Conservation (phyloP, 2,329 filamentous ascomycete species). For the Aspergillus fumigatiaffinis region DNA sequence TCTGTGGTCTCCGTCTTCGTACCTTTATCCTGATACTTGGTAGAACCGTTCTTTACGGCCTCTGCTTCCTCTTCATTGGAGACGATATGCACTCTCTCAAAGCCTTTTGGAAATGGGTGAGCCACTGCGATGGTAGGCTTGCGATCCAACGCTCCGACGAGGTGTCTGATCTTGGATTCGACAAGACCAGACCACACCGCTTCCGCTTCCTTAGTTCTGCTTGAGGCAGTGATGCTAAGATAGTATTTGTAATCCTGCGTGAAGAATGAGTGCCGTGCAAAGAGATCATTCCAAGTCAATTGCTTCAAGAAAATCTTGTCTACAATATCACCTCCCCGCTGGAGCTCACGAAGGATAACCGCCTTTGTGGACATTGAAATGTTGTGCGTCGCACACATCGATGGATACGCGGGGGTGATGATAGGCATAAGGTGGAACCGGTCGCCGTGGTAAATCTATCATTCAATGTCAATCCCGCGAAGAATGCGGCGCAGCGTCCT, state of each 20-base stretch:
- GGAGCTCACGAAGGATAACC: constrained; percentile 78
- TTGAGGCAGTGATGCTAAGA: constrained; percentile 78
- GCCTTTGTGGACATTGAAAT: constrained; percentile 80
- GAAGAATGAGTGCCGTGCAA: constrained; percentile 89
- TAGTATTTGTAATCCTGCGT: constrained; percentile 94
- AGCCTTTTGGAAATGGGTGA: constrained; percentile 89
- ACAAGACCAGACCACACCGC: constrained; percentile 87
- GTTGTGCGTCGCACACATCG: constrained; percentile 97
- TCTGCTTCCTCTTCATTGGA: constrained; percentile 59
- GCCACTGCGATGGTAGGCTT: constrained; percentile 77
- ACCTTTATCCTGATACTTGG: constrained; percentile 56
- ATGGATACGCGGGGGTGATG: constrained; percentile 95
- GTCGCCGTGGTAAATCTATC: constrained; percentile 73
- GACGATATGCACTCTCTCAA: constrained; percentile 75
- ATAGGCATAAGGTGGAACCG: constrained; percentile 92
- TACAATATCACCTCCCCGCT: constrained; percentile 71
- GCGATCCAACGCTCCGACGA: constrained; percentile 78
- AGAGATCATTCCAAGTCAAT: constrained; percentile 79
- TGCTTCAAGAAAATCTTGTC: constrained; percentile 75
- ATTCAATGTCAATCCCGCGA: background rate
- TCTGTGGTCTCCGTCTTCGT: constrained; percentile 51
- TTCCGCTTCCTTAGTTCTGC: constrained; percentile 77
- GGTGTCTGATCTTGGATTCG: constrained; percentile 84
- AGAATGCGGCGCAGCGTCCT: background rate
- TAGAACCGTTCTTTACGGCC: constrained; percentile 58